Conservation (phyloP, 305 asterid species). For the Solanum hybrid region DNA sequence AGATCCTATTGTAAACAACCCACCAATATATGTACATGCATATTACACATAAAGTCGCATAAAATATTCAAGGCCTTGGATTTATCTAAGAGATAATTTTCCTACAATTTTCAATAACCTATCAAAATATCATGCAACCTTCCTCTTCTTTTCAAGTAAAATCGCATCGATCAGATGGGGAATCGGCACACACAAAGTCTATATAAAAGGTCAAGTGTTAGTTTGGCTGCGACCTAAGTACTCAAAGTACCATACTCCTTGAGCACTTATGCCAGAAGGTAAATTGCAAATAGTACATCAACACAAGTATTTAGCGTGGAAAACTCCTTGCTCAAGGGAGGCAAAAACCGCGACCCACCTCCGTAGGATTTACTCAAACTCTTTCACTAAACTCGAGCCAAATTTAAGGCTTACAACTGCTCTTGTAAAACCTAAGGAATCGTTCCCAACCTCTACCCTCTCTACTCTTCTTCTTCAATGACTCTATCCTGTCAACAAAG, state of each 20-base stretch:
- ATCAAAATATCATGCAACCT: not conserved
- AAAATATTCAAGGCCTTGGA: not conserved
- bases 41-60: not conserved
- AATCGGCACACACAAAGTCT: not conserved
- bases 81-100: not conserved
- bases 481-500: not conserved
- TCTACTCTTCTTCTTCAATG: not conserved
- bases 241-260: not conserved
- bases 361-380: not conserved
- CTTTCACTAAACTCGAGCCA: not conserved
- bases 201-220: not conserved
- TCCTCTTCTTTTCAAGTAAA: not conserved
- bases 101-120: not conserved
- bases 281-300: not conserved
- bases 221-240: not conserved
- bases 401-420: not conserved
- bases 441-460: not conserved
- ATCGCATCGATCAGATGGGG: not conserved
- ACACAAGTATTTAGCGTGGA: not conserved
- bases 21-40: not conserved
- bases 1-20: not conserved
- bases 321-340: not conserved
- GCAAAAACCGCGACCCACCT: not conserved
- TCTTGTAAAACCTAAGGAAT: not conserved
- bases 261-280: not conserved